A percentile compares a stretch with the other conserved stretches of the same genome.
phyloP scores from a whole-genome alignment of 805 yeast species.

The Danielia oregonensis region DNA sequence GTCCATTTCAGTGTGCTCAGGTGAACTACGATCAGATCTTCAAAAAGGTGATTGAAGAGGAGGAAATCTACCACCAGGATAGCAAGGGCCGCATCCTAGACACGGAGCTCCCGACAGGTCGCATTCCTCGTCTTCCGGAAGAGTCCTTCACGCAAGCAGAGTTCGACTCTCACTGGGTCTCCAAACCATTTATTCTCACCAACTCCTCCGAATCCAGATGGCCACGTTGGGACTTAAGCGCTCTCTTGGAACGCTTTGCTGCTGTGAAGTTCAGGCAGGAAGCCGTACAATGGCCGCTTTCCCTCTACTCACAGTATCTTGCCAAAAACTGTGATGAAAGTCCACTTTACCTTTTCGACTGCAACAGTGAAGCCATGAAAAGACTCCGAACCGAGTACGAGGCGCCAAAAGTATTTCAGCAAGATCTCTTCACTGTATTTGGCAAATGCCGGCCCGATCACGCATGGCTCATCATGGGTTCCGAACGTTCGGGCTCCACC shows the following conservation, averaged over 20 bases:
- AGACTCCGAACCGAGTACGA: conserved; percentile 50
- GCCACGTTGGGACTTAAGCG: conserved; percentile 63
- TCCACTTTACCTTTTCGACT: conserved; percentile 83
- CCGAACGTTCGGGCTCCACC: conserved; percentile 77
- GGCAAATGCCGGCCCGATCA: conserved; percentile 75
- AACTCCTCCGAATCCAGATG: conserved; percentile 37
- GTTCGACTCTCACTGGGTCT: conserved; percentile 46
- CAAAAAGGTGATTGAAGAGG: conserved; percentile 46
- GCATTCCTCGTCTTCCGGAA: conserved; percentile 55
- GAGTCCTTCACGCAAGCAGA: conserved; percentile 34
- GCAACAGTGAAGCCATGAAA: conserved; percentile 65
- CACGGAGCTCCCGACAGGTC: conserved; percentile 33
- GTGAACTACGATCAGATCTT: conserved; percentile 54
- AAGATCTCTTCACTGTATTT: conserved; percentile 62
- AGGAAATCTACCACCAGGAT: conserved; percentile 27
- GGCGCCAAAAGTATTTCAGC: conserved; percentile 50
- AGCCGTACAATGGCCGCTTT: conserved; percentile 74
- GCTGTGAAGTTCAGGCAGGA: conserved; percentile 74
- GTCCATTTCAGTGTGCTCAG: conserved; percentile 81
- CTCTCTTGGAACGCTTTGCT: conserved; percentile 52
- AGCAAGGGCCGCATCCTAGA: conserved; percentile 8
- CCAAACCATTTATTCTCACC: conserved; percentile 63
- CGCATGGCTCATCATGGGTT: conserved; percentile 90
- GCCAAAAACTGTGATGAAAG: conserved; percentile 67
- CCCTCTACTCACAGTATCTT: conserved; percentile 59